phyloP scores from a whole-genome alignment of 495 filamentous ascomycete species.

The Darksidea phi region DNA sequence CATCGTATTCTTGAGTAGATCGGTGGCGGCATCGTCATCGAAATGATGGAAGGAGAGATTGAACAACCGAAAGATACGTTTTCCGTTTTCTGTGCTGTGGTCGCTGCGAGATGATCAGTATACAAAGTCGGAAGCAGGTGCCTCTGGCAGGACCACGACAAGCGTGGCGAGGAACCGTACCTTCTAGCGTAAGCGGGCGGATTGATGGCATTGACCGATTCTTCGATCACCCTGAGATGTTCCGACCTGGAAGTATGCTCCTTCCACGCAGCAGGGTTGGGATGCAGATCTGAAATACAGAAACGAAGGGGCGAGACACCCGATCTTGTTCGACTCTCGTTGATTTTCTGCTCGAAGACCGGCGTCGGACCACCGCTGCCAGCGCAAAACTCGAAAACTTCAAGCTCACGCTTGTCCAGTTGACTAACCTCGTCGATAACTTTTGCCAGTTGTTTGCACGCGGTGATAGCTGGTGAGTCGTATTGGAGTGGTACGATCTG shows the following conservation, averaged over 20 bases:
- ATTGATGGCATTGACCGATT: constrained; percentile 61
- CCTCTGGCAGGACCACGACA: too few relatives aligned
- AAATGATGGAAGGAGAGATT: constrained; percentile 79
- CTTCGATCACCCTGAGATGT: constrained; percentile 55
- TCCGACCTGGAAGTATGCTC: constrained; percentile 50
- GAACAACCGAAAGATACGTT: constrained; percentile 62
- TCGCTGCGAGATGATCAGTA: not conserved
- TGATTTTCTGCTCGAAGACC: constrained; percentile 39
- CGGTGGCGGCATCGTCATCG: constrained; percentile 57
- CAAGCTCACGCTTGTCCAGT: constrained; percentile 17
- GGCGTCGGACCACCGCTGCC: constrained; percentile 57
- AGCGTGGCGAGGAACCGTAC: too few relatives aligned
- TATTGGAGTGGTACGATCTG: constrained; percentile 36
- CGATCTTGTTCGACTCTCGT: constrained; percentile 28
- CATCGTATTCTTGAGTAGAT: constrained; percentile 61
- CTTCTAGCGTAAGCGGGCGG: constrained; percentile 48
- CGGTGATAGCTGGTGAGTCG: constrained; percentile 36
- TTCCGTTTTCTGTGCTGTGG: constrained; percentile 7
- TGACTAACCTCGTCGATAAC: constrained; percentile 25
- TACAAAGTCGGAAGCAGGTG: constrained; percentile 46
- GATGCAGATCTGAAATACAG: constrained; percentile 68
- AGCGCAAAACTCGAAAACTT: constrained; percentile 69
- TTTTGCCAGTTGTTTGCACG: constrained; percentile 21
- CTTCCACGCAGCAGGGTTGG: constrained; percentile 62
- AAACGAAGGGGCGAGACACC: constrained; percentile 53